Evolutionary conservation across 1,284 basidiomycete species (phyloP).

Genomic region (Fomitiporia mediterranea): DNA sequence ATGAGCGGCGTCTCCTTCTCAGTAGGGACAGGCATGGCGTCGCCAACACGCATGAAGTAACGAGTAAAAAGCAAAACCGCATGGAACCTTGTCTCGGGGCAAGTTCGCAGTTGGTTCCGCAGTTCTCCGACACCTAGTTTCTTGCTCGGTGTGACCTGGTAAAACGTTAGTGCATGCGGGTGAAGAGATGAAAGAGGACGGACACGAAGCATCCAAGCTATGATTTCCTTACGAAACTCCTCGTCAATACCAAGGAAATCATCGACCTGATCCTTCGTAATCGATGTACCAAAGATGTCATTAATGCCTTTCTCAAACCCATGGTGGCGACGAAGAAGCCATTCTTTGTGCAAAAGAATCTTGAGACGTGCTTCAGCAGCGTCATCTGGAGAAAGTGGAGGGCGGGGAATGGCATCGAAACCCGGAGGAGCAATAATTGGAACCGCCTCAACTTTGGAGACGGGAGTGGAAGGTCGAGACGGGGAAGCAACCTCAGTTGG

Average conservation of each 20-base stretch:
- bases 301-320: conserved; percentile 17
- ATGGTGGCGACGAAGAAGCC: conserved; percentile 1
- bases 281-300: conserved; percentile 8
- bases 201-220: conserved; percentile 19
- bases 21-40: conserved; percentile 16
- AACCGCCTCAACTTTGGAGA: neutral
- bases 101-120: conserved; percentile 12
- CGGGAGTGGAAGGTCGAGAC: neutral
- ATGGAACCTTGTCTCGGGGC: conserved; percentile 20
- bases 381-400: conserved; percentile 14
- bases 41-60: conserved; percentile 18
- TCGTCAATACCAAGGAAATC: conserved; percentile 15
- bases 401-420: conserved; percentile 11
- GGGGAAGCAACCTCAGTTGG: conserved; percentile 10
- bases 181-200: neutral
- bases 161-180: neutral
- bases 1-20: conserved; percentile 19
- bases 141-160: conserved; percentile 18
- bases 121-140: conserved; percentile 9
- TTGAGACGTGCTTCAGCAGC: conserved; percentile 14
- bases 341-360: conserved; percentile 13
- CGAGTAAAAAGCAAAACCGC: conserved; percentile 18
- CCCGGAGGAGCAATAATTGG: conserved; percentile 18
- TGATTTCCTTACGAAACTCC: conserved; percentile 9
- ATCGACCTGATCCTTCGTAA: conserved; percentile 14